Base-by-base conservation (phyloP, 352 stramenopile species). In the Saprolegnia parasitica region DNA sequence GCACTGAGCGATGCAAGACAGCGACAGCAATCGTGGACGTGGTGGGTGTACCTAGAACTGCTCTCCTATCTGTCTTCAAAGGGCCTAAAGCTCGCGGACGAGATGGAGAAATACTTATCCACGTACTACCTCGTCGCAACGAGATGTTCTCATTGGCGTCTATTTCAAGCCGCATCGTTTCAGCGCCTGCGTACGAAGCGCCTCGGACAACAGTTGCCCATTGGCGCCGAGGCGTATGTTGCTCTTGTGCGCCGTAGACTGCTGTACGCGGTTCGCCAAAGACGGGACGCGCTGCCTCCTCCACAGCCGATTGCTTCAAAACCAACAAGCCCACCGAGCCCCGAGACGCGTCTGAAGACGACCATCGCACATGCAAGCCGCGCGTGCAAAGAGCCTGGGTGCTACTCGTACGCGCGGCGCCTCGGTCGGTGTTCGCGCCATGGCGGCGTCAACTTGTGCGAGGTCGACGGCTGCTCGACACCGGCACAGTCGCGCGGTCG, bases 401-500 rank as follows among this genome's bases (percentile, higher is more conserved):
- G 42, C 42, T 49, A 49, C 42, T 49, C 42, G 42, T 49, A 49
- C 8, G 42, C 42, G 13, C 42, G 42, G 18, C 42, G 42, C 18
- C 42, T 49, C 18, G 42, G 42, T 10, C 42, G 42, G 11, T 49
- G 42, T n/a, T 49, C 42, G 11, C 42, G 42, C 42, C 42, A 49
- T 49, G 42, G 42, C 18, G 42, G 42, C 18, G 11, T n/a, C 11
- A 49, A 49, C 42, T 2, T 4, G 42, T 49, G 42, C 18, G 13
- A 49, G 1, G 18, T 49, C 18, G 58, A 67, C 4, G 58, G 58
- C 15, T 67, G 58, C 45, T 26, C 8, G 37, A 67, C 58, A 20
- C 58, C 37, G 4, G 24, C 58, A 2, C 58, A 67, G 29, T 55
- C 40, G 18, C 35, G 3, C 18, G 58, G 57, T 4, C 35, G 16